phyloP scores from a whole-genome alignment of 2,329 filamentous ascomycete species.

The Exophiala sideris region DNA sequence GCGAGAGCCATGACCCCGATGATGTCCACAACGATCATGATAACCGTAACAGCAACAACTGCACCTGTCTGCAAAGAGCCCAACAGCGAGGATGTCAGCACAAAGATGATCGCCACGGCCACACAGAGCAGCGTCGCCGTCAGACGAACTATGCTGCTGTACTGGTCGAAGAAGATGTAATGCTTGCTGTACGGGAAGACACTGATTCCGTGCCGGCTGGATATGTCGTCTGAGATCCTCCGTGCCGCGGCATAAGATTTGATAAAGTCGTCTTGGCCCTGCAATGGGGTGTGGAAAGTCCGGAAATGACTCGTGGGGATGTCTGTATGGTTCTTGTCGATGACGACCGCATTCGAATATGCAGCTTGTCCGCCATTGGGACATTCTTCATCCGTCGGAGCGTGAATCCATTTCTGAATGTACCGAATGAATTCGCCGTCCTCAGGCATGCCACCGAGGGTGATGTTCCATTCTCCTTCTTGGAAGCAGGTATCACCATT shows the following conservation, averaged over 20 bases:
- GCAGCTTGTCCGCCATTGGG: constrained; percentile 84
- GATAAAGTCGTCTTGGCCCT: constrained; percentile 90
- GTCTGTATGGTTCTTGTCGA: constrained; percentile 64
- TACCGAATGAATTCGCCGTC: constrained; percentile 88
- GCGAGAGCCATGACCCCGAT: constrained; percentile 91
- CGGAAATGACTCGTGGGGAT: constrained; percentile 88
- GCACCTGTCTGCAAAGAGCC: constrained; percentile 79
- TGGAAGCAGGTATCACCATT: constrained; percentile 72
- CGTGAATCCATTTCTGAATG: constrained; percentile 73
- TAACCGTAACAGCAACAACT: constrained; percentile 79
- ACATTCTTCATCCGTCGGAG: constrained; percentile 78
- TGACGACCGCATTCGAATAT: constrained; percentile 78
- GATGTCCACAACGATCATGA: constrained; percentile 92
- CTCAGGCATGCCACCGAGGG: constrained; percentile 86
- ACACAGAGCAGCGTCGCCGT: constrained; percentile 76
- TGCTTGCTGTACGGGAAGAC: constrained; percentile 97
- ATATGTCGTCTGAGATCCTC: constrained; percentile 77
- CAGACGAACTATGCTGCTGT: constrained; percentile 76
- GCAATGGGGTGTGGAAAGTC: constrained; percentile 80
- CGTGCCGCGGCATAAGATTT: constrained; percentile 82
- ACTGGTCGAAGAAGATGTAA: constrained; percentile 99
- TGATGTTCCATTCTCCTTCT: constrained; percentile 81
- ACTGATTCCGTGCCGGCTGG: constrained; percentile 66
- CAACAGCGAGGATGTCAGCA: constrained; percentile 74
- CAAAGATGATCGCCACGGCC: constrained; percentile 79